A percentile compares a stretch with the other conserved stretches of the same genome.
Evolutionary conservation across 495 filamentous ascomycete species (phyloP).

Genomic region (Neurospora sp.): DNA sequence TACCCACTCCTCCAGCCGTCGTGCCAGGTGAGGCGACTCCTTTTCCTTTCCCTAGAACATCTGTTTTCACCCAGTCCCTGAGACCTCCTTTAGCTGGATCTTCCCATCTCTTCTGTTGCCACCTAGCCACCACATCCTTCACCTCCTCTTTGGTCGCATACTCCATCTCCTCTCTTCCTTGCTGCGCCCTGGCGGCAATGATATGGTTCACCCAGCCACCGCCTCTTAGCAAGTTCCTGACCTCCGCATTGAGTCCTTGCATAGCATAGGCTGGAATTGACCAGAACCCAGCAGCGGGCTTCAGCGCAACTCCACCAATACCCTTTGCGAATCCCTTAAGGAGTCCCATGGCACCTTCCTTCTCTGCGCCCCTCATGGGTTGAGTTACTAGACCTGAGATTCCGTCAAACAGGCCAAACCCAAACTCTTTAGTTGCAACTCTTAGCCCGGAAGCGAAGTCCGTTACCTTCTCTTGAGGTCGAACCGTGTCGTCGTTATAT

Average conservation of each 20-base stretch:
- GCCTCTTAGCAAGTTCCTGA: constrained; percentile 49
- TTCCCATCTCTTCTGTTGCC: constrained; percentile 37
- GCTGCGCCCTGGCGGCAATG: constrained; percentile 56
- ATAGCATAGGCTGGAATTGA: constrained; percentile 62
- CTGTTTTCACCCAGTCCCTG: constrained; percentile 4
- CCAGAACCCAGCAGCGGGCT: constrained; percentile 58
- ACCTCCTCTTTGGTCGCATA: constrained; percentile 41
- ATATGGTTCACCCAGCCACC: constrained; percentile 60
- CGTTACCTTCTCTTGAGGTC: constrained; percentile 58
- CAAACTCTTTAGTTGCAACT: constrained; percentile 57
- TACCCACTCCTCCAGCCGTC: constrained; percentile 21
- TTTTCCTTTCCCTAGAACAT: constrained; percentile 6
- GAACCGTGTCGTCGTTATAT: constrained; percentile 67
- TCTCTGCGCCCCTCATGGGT: constrained; percentile 53
- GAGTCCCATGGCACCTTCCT: constrained; percentile 58
- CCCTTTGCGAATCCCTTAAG: constrained; percentile 69
- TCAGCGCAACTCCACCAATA: constrained; percentile 59
- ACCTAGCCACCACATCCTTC: constrained; percentile 45
- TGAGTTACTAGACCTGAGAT: constrained; percentile 65
- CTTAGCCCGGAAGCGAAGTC: constrained; percentile 56
- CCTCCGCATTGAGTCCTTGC: constrained; percentile 64
- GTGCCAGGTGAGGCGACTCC: constrained; percentile 2
- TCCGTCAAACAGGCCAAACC: constrained; percentile 57
- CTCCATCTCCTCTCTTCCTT: constrained; percentile 56
- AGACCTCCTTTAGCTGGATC: neutral